phyloP scores from a whole-genome alignment of 768 basidiomycete species.

The Pleurotus citrinopileatus region DNA sequence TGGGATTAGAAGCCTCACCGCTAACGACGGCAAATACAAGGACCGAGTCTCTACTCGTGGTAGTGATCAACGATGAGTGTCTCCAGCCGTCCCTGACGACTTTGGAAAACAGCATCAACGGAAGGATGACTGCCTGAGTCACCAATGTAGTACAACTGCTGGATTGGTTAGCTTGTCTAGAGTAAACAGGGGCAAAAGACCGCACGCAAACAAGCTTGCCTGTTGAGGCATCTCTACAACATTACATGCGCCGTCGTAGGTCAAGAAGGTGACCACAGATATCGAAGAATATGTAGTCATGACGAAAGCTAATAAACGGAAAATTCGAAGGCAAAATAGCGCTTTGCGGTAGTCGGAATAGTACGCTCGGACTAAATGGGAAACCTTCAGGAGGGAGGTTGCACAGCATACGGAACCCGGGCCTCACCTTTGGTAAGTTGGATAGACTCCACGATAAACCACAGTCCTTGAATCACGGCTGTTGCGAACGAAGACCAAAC shows the following conservation, averaged over 20 bases:
- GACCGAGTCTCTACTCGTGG: background rate
- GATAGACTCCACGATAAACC: background rate
- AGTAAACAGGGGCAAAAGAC: no score
- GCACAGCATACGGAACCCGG: no score
- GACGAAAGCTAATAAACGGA: background rate
- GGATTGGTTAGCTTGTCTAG: background rate
- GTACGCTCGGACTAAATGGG: background rate
- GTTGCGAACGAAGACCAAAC: background rate
- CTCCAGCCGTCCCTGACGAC: background rate
- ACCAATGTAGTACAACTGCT: background rate
- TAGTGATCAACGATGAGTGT: conserved; percentile 2
- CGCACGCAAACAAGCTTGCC: background rate
- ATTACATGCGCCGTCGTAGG: conserved; percentile 1
- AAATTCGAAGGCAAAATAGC: background rate
- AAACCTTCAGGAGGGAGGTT: no score
- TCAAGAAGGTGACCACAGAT: background rate
- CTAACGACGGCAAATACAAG: background rate
- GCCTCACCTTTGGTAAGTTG: conserved; percentile 6
- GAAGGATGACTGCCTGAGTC: background rate
- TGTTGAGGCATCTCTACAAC: conserved; percentile 1
- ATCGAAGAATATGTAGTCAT: background rate
- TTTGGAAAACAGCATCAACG: background rate
- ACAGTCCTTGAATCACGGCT: background rate
- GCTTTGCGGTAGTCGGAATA: background rate
- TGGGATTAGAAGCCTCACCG: background rate